Percentiles rank a stretch among this genome's conserved stretches.
Evolutionary conservation across 768 basidiomycete genomes (phyloP).

Genomic region (Hortiboletus flavorubellus): DNA sequence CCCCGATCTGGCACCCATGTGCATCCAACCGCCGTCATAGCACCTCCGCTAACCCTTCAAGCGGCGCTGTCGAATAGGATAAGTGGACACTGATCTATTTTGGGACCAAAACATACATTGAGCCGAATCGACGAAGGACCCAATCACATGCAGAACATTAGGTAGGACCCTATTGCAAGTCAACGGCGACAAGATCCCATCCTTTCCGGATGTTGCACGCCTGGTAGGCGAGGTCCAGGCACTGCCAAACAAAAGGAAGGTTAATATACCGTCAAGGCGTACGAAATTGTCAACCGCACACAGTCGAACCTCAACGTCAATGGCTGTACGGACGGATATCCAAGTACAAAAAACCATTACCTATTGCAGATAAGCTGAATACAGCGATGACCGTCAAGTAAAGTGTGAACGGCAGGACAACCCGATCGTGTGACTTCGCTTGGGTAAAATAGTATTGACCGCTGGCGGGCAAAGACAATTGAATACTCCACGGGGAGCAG

Average conservation of each 20-base stretch:
- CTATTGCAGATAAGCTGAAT: background rate
- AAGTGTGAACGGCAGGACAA: background rate
- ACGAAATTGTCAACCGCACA: background rate
- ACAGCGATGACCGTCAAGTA: background rate
- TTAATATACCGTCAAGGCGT: background rate
- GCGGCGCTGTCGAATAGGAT: background rate
- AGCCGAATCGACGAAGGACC: too few relatives aligned
- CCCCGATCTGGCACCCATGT: background rate
- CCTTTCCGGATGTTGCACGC: background rate
- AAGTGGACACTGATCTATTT: background rate
- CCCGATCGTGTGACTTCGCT: background rate
- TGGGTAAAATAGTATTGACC: background rate
- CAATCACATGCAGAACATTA: background rate
- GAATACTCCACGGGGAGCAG: background rate
- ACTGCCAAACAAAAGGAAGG: background rate
- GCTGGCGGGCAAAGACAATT: background rate
- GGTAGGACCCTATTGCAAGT: background rate
- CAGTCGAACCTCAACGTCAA: too few relatives aligned
- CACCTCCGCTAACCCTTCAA: background rate
- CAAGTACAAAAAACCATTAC: background rate
- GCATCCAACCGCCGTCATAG: conserved; percentile 4
- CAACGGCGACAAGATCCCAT: background rate
- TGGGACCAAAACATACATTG: background rate
- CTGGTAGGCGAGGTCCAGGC: background rate
- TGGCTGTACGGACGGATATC: background rate